phyloP scores from a whole-genome alignment of 176 grass and related monocot genomes.

The Carex cristatella region DNA sequence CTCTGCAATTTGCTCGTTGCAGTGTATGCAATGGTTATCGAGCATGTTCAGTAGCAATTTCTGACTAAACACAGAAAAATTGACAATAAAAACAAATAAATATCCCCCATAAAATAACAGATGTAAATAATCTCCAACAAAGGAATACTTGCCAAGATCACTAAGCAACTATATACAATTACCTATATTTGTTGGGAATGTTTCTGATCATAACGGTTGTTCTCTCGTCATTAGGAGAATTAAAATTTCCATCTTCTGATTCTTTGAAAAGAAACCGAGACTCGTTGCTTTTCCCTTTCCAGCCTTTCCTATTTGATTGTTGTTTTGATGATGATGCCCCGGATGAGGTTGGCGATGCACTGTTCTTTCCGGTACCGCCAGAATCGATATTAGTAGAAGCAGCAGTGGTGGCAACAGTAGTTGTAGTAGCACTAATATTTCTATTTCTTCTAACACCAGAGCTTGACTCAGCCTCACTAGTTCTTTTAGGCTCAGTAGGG shows the following conservation, averaged over 20 bases:
- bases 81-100: background rate
- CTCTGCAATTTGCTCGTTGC: constrained; percentile 61
- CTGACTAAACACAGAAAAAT: constrained; percentile 51
- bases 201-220: constrained; percentile 98
- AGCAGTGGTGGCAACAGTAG: background rate
- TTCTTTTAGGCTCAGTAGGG: constrained; percentile 20
- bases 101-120: constrained; percentile 22
- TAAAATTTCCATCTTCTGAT: background rate
- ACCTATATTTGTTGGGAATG: constrained; percentile 99
- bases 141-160: background rate
- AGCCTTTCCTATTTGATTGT: constrained; percentile 28
- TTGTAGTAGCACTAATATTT: constrained; percentile 21
- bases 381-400: background rate
- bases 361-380: background rate
- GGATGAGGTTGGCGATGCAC: background rate
- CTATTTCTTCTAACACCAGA: constrained; percentile 17
- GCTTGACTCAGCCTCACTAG: background rate
- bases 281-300: constrained; percentile 43
- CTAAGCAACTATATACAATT: background rate
- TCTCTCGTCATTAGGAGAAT: constrained; percentile 46
- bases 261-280: constrained; percentile 83
- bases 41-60: constrained; percentile 89
- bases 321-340: constrained; percentile 31
- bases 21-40: constrained; percentile 92
- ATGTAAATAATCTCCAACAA: constrained; percentile 35